A percentile compares a stretch with the other conserved stretches of the same genome.
These are phyloP conservation scores for Trichoderma atroviride DNA, from an alignment of 2,329 filamentous ascomycete genomes.

Conservation along the genomic window DNA sequence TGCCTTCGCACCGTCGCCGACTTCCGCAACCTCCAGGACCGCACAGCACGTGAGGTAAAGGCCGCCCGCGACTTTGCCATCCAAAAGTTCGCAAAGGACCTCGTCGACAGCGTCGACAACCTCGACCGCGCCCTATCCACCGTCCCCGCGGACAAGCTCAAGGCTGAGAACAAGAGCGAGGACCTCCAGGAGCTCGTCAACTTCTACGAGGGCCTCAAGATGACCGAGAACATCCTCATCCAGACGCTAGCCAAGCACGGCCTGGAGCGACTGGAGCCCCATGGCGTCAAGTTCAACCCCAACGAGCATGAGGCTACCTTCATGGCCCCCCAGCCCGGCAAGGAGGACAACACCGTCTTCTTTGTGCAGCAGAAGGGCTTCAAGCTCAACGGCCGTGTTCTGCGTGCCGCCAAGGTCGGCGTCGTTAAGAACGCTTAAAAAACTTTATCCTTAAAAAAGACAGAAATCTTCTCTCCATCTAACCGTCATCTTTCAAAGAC, in stretches of 20 bases:
- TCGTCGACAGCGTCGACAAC: slow-evolving; percentile 95
- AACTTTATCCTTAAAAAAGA: background rate
- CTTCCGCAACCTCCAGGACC: slow-evolving; percentile 96
- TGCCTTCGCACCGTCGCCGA: slow-evolving; percentile 93
- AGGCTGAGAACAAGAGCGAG: slow-evolving; percentile 51
- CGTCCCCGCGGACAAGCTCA: slow-evolving; percentile 75
- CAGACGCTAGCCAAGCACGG: slow-evolving; percentile 91
- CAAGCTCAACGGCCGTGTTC: slow-evolving; percentile 83
- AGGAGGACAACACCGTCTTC: slow-evolving; percentile 90
- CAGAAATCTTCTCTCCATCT: background rate
- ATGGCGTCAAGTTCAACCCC: slow-evolving; percentile 87
- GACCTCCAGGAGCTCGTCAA: slow-evolving; percentile 72
- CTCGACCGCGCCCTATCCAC: slow-evolving; percentile 86
- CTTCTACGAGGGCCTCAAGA: slow-evolving; percentile 87
- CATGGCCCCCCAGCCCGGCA: slow-evolving; percentile 82
- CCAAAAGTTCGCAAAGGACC: slow-evolving; percentile 91
- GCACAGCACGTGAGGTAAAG: slow-evolving; percentile 88
- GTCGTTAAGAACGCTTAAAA: slow-evolving; percentile 78
- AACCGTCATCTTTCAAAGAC: background rate
- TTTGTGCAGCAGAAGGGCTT: slow-evolving; percentile 95
- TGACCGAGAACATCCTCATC: slow-evolving; percentile 91
- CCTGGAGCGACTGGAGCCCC: slow-evolving; percentile 83
- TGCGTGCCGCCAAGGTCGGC: slow-evolving; percentile 93
- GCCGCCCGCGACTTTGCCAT: slow-evolving; percentile 89
- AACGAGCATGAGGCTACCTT: slow-evolving; percentile 97